Evolutionary conservation across 352 stramenopile genomes (phyloP).

Genomic region (Pythium periplocum): DNA sequence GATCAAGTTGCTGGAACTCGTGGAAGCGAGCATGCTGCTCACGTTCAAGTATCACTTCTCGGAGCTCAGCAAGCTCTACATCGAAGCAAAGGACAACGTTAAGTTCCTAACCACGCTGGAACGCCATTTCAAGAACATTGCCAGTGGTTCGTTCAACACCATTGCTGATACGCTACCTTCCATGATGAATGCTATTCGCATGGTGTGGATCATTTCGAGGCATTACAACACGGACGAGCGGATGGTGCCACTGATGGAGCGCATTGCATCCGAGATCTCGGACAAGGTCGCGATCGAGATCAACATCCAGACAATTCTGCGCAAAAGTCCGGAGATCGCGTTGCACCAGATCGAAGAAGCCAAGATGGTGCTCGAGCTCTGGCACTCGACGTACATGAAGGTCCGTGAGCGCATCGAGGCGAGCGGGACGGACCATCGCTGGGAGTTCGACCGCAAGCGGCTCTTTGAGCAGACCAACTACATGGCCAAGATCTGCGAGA

Average conservation of each 20-base stretch:
- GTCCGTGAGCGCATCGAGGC: conserved; percentile 93
- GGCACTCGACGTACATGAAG: conserved; percentile 94
- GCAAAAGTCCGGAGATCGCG: conserved; percentile 67
- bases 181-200: conserved; percentile 96
- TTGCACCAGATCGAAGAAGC: conserved; percentile 86
- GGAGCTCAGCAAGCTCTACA: conserved; percentile 92
- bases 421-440: conserved; percentile 91
- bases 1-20: conserved; percentile 89
- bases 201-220: conserved; percentile 97
- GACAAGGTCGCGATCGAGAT: conserved; percentile 91
- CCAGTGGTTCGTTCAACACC: conserved; percentile 82
- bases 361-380: conserved; percentile 90
- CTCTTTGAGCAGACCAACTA: conserved; percentile 96
- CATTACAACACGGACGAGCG: conserved; percentile 98
- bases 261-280: conserved; percentile 92
- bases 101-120: conserved; percentile 96
- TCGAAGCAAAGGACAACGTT: conserved; percentile 95
- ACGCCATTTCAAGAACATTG: conserved; percentile 95
- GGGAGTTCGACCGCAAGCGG: conserved; percentile 94
- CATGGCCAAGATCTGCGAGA: conserved; percentile 94
- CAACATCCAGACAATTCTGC: conserved; percentile 89
- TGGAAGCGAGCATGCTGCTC: conserved; percentile 87
- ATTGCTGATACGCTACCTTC: conserved; percentile 92
- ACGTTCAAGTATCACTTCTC: conserved; percentile 94
- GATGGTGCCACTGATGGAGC: conserved; percentile 95